Percentiles rank a stretch among this genome's conserved stretches.
Evolutionary conservation across 1,139 yeast species (phyloP).

Genomic region (Lodderomyces pseudojiufengensis): DNA sequence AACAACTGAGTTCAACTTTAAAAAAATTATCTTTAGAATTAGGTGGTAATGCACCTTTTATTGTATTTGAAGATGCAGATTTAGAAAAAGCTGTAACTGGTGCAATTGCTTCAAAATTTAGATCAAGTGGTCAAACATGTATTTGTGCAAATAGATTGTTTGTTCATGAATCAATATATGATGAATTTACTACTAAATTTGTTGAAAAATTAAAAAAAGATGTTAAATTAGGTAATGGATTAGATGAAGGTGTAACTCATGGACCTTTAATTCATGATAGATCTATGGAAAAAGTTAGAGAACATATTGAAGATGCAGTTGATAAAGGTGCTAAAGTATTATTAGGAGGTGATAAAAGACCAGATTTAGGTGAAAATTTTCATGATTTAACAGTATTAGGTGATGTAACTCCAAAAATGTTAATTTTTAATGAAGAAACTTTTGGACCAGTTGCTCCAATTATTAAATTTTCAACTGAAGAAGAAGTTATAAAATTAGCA

Average conservation of each 20-base stretch:
- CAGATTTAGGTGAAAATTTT: conserved; percentile 70
- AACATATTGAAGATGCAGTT: conserved; percentile 72
- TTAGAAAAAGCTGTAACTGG: conserved; percentile 74
- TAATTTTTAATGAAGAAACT: conserved; percentile 70
- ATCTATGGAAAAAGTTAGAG: conserved; percentile 65
- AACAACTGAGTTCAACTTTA: conserved; percentile 69
- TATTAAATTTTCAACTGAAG: conserved; percentile 58
- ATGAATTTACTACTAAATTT: conserved; percentile 42
- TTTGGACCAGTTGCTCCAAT: conserved; percentile 90
- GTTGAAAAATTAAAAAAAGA: conserved; percentile 47
- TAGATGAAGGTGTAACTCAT: conserved; percentile 63
- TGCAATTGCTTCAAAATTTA: conserved; percentile 58
- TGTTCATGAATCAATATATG: conserved; percentile 69
- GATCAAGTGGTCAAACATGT: conserved; percentile 85
- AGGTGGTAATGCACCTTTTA: conserved; percentile 93
- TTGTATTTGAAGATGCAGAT: conserved; percentile 82
- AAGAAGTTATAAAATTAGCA: conserved; percentile 66
- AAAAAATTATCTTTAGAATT: conserved; percentile 84
- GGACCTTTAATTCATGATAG: conserved; percentile 76
- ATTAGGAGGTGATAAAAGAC: conserved; percentile 60
- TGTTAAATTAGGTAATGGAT: conserved; percentile 71
- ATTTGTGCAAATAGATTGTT: conserved; percentile 82
- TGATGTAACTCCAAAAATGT: conserved; percentile 61
- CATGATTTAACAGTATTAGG: conserved; percentile 73
- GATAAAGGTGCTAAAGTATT: conserved; percentile 66